phyloP scores from a whole-genome alignment of 106 monocot species.

The Dendrobium nobile region DNA sequence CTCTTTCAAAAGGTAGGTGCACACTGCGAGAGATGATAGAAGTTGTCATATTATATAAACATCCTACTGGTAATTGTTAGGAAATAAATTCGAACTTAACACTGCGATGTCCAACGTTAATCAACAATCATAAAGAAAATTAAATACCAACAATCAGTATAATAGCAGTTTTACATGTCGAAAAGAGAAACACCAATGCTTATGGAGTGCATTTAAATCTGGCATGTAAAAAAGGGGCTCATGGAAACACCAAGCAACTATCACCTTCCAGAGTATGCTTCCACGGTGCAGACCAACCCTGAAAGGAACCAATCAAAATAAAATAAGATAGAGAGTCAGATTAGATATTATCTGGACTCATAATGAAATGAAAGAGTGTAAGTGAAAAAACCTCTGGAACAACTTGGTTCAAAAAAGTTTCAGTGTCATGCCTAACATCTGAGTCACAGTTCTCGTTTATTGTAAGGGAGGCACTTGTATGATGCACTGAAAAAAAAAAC shows the following conservation, averaged over 20 bases:
- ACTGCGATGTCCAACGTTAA: neutral
- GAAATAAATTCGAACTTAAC: neutral
- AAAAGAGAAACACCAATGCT: neutral
- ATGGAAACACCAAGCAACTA: neutral
- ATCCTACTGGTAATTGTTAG: neutral
- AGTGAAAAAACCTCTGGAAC: constrained; percentile 74
- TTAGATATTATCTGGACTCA: neutral
- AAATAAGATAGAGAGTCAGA: neutral
- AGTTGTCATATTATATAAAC: neutral
- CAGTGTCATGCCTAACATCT: constrained; percentile 94
- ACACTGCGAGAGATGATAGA: neutral
- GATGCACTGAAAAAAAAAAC: constrained; percentile 60
- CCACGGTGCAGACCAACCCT: constrained; percentile 98
- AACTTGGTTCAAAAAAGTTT: constrained; percentile 83
- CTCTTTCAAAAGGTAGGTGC: neutral
- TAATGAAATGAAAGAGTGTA: neutral
- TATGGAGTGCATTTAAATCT: neutral
- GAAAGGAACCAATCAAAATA: constrained; percentile 15
- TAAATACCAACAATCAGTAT: neutral
- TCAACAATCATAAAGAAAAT: neutral
- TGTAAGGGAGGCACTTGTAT: constrained; percentile 97
- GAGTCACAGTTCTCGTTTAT: constrained; percentile 99
- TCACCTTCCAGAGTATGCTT: constrained; percentile 96
- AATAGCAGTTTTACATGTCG: neutral
- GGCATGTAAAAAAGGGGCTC: neutral